phyloP scores from a whole-genome alignment of 345 rosid species.

The Gossypium mustelinum region DNA sequence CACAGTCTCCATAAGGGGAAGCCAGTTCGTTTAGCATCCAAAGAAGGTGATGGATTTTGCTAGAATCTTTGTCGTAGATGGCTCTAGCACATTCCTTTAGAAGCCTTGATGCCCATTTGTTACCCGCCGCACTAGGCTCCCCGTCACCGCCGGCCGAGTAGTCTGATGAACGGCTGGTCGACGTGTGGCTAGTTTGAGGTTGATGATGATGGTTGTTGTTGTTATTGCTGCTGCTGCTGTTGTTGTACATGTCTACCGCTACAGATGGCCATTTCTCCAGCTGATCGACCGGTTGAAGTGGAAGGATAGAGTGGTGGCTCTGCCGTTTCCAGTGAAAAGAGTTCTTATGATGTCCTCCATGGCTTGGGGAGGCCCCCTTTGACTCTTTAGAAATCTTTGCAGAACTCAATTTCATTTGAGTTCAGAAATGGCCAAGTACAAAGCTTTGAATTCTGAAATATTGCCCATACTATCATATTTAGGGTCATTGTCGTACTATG shows the following conservation, averaged over 20 bases:
- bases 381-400: constrained; percentile 24
- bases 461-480: constrained; percentile 20
- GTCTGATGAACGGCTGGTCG: constrained; percentile 51
- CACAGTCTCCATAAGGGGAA: constrained; percentile 72
- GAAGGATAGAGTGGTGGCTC: constrained; percentile 13
- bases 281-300: constrained; percentile 18
- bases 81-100: constrained; percentile 70
- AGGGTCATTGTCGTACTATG: constrained; percentile 23
- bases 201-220: constrained; percentile 20
- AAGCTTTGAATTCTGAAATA: constrained; percentile 18
- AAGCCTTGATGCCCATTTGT: constrained; percentile 59
- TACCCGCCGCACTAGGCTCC: constrained; percentile 17
- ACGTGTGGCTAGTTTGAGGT: constrained; percentile 38
- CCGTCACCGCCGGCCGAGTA: constrained; percentile 32
- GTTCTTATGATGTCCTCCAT: constrained; percentile 34
- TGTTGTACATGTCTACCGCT: constrained; percentile 37
- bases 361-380: constrained; percentile 35
- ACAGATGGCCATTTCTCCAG: constrained; percentile 26
- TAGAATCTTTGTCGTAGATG: constrained; percentile 61
- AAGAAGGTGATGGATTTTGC: constrained; percentile 59
- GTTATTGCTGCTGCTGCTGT: not conserved
- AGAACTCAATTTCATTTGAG: constrained; percentile 30
- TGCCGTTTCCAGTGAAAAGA: constrained; percentile 26
- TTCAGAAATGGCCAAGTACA: constrained; percentile 30
- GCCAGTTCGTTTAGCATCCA: constrained; percentile 79